phyloP scores from a whole-genome alignment of 306 rosid genomes.

The Alnus rubra region DNA sequence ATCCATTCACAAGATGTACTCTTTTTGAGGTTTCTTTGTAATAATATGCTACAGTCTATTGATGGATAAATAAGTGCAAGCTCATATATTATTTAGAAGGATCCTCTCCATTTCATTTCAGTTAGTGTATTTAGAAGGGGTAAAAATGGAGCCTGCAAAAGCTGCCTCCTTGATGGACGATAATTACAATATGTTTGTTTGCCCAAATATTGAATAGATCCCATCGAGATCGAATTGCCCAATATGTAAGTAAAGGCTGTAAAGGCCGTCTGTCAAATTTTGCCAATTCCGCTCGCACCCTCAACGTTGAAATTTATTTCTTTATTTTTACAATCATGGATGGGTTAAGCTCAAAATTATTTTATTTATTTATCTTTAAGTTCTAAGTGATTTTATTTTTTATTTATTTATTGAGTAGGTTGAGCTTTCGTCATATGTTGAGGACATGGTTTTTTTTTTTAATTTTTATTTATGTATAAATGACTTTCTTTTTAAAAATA shows the following conservation, averaged over 20 bases:
- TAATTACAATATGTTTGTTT: background rate
- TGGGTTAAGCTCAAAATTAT: background rate
- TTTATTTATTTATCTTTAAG: too few species aligned
- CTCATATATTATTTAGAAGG: background rate
- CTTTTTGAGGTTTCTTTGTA: background rate
- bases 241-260: too few species aligned
- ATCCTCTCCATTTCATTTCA: too few species aligned
- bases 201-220: background rate
- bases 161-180: background rate
- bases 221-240: background rate
- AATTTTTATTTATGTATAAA: too few species aligned
- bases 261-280: background rate
- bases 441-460: too few species aligned
- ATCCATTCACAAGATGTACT: slow-evolving; percentile 1
- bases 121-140: too few species aligned
- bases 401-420: too few species aligned
- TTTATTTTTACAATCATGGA: too few species aligned
- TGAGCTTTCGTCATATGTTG: too few species aligned
- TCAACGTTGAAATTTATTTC: background rate
- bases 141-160: background rate
- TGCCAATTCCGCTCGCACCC: background rate
- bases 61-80: slow-evolving; percentile 4
- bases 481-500: too few species aligned
- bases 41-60: slow-evolving; percentile 10
- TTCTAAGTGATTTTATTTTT: too few species aligned